A percentile compares a stretch with the other conserved stretches of the same genome.
Evolutionary conservation across 768 basidiomycete species (phyloP).

Genomic region (Psilocybe azurescens): DNA sequence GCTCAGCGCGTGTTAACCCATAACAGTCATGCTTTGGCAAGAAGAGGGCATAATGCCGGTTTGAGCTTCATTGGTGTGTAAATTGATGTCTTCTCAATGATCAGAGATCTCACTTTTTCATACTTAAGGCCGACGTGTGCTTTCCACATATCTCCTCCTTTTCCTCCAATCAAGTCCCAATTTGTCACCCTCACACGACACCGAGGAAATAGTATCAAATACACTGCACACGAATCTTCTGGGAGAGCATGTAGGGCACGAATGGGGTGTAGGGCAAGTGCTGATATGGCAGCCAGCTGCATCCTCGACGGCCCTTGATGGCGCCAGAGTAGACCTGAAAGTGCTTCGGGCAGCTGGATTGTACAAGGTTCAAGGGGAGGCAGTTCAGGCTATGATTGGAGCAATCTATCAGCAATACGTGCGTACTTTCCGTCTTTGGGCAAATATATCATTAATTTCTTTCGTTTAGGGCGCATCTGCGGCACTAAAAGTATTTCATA

Average conservation of each 20-base stretch:
- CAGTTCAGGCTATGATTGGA: constrained; percentile 78
- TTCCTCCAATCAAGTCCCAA: constrained; percentile 65
- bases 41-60: constrained; percentile 73
- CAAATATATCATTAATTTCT: constrained; percentile 5
- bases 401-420: constrained; percentile 85
- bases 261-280: constrained; percentile 75
- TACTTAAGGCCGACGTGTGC: constrained; percentile 70
- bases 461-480: constrained; percentile 47
- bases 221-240: constrained; percentile 73
- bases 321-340: constrained; percentile 30
- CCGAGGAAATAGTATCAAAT: constrained; percentile 58
- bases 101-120: not conserved
- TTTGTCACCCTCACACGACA: constrained; percentile 54
- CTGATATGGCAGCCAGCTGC: constrained; percentile 77
- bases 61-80: constrained; percentile 74
- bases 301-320: constrained; percentile 36
- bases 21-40: constrained; percentile 70
- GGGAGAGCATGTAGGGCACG: constrained; percentile 74
- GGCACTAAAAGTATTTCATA: constrained; percentile 57
- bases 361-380: constrained; percentile 79
- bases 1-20: constrained; percentile 81
- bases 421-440: constrained; percentile 28
- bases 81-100: not conserved
- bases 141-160: constrained; percentile 76
- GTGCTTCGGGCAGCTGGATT: constrained; percentile 60